Conservation (phyloP, 1,139 yeast genomes). For the Arxiozyma heterogenica region DNA sequence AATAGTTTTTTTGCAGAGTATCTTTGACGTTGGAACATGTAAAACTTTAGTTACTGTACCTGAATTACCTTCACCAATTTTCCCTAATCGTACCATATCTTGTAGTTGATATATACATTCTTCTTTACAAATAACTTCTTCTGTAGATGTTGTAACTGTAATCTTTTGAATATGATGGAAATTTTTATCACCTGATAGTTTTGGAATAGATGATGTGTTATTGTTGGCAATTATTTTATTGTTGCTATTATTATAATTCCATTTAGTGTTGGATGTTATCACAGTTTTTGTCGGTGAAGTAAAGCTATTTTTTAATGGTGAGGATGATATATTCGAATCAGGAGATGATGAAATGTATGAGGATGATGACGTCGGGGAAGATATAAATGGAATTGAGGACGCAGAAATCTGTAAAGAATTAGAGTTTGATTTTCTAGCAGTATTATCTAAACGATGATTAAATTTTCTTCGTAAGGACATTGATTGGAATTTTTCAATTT, state of each 20-base stretch:
- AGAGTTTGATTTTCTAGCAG: neutral
- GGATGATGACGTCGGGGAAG: neutral
- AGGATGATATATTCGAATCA: neutral
- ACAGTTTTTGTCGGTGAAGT: neutral
- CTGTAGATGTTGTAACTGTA: neutral
- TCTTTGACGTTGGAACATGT: conserved; percentile 78
- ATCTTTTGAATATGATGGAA: neutral
- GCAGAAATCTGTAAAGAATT: neutral
- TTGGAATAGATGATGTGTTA: neutral
- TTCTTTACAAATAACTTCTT: conserved; percentile 2
- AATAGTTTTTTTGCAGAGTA: conserved; percentile 86
- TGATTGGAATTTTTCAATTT: neutral
- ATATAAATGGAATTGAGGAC: neutral
- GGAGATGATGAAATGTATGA: neutral
- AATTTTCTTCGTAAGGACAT: neutral
- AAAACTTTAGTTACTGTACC: conserved; percentile 86
- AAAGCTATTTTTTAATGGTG: neutral
- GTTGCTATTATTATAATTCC: neutral
- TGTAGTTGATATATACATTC: conserved; percentile 22
- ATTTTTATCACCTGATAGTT: neutral
- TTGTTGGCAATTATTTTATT: neutral
- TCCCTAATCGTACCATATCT: conserved; percentile 66
- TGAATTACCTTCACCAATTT: conserved; percentile 86
- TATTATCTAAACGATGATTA: neutral
- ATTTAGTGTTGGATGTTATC: neutral